Evolutionary conservation across 345 rosid genomes (phyloP).

Genomic region (Camelina neglecta): DNA sequence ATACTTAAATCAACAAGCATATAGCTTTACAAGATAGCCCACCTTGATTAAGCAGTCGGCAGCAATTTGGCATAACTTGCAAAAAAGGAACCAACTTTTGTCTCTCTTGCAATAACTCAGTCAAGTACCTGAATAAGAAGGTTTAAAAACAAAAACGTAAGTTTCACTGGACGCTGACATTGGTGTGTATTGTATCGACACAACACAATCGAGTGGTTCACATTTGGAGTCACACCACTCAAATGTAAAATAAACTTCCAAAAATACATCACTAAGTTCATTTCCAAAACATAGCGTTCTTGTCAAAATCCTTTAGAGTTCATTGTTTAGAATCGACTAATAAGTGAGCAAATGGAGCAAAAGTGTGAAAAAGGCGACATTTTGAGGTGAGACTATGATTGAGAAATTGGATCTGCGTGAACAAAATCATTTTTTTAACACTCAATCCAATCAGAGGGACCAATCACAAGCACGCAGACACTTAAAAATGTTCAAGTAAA

Average conservation of each 20-base stretch:
- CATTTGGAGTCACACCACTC: not conserved
- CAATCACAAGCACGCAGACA: not conserved
- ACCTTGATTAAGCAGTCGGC: constrained; percentile 89
- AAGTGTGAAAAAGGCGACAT: not conserved
- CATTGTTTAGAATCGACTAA: not conserved
- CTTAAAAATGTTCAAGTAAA: not conserved
- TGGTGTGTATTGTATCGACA: not conserved
- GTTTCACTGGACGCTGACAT: not conserved
- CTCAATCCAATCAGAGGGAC: not conserved
- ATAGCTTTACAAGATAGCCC: not conserved
- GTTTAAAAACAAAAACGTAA: not conserved
- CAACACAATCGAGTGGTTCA: not conserved
- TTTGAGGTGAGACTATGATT: constrained; percentile 1
- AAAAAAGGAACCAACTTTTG: constrained; percentile 78
- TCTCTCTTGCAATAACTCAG: constrained; percentile 86
- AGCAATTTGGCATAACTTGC: constrained; percentile 71
- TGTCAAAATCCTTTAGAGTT: not conserved
- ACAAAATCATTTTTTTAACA: not conserved
- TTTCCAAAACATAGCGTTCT: not conserved
- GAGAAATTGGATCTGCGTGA: constrained; percentile 21
- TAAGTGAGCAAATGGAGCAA: not conserved
- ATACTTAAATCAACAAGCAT: not conserved
- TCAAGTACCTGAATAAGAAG: constrained; percentile 65
- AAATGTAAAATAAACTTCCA: not conserved
- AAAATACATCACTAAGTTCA: not conserved